A percentile compares a stretch with the other conserved stretches of the same genome.
Evolutionary conservation across 1,284 basidiomycete species (phyloP).

Genomic region (Rhodotorula sp.): DNA sequence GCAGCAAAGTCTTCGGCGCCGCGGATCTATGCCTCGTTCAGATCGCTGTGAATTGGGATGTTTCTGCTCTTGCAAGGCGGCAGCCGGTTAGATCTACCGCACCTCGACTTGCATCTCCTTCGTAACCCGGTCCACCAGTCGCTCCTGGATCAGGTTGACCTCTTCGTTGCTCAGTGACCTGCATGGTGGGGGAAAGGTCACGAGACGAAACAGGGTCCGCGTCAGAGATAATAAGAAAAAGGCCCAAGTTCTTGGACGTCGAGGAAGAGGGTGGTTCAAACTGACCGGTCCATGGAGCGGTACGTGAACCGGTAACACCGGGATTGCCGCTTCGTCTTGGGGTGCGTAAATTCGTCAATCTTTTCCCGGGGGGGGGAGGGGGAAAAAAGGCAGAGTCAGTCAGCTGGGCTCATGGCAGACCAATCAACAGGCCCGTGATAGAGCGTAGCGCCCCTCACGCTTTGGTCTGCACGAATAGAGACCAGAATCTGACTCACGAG

Average conservation of each 20-base stretch:
- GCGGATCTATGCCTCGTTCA: no score
- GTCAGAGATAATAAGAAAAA: neutral
- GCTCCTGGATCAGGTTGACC: conserved; percentile 70
- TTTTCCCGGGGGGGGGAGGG: conserved; percentile 46
- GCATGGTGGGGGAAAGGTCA: neutral
- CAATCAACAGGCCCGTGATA: neutral
- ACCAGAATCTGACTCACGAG: conserved; percentile 57
- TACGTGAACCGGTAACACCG: conserved; percentile 91
- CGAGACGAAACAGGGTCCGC: conserved; percentile 50
- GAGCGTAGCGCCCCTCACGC: neutral
- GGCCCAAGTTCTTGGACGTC: neutral
- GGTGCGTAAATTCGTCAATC: conserved; percentile 91
- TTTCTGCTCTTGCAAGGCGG: no score
- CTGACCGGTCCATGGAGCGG: conserved; percentile 82
- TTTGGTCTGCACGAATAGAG: neutral
- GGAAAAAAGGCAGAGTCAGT: neutral
- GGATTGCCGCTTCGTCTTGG: conserved; percentile 76
- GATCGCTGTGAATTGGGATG: no score
- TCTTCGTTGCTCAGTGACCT: conserved; percentile 82
- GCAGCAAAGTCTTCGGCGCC: no score
- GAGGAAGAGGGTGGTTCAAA: neutral
- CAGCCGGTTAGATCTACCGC: conserved; percentile 43
- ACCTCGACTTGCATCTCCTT: conserved; percentile 54
- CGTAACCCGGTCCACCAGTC: conserved; percentile 52
- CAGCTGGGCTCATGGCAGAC: neutral